These are phyloP conservation scores for Actinomortierella ambigua DNA, from an alignment of 371 early-diverging fungal species.

Conservation along the genomic window DNA sequence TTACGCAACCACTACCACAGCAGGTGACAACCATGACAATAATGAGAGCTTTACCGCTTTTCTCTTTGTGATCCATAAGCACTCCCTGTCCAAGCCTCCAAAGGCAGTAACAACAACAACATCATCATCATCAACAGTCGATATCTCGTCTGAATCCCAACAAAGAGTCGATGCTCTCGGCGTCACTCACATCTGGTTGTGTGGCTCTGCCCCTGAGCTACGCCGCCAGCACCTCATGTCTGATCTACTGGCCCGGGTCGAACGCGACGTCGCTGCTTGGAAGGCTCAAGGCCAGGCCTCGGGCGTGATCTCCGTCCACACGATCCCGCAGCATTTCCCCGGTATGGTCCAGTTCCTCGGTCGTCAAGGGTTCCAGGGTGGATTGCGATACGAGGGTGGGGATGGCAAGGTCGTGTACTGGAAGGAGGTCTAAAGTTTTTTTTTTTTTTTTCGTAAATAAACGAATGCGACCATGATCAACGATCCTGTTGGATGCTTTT, in stretches of 20 bases:
- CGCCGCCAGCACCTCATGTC: slow-evolving; percentile 26
- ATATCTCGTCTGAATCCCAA: slow-evolving; percentile 7
- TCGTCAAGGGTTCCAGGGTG: slow-evolving; percentile 27
- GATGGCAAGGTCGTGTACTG: slow-evolving; percentile 25
- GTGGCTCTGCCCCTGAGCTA: slow-evolving; percentile 29
- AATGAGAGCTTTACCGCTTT: slow-evolving; percentile 26
- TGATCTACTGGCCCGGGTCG: slow-evolving; percentile 15
- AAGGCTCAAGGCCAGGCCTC: slow-evolving; percentile 29
- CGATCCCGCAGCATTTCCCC: slow-evolving; percentile 30
- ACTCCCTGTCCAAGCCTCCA: slow-evolving; percentile 15
- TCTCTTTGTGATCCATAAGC: slow-evolving; percentile 20
- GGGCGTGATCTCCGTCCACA: slow-evolving; percentile 28
- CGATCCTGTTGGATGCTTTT: too few relatives aligned
- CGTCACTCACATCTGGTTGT: slow-evolving; percentile 36
- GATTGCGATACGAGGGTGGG: slow-evolving; percentile 17
- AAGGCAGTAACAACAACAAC: background rate
- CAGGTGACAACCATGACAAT: background rate
- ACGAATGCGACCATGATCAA: too few relatives aligned
- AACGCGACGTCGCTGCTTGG: slow-evolving; percentile 26
- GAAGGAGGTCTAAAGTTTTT: slow-evolving; percentile 15
- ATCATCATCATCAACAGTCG: background rate
- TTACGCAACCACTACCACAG: slow-evolving; percentile 15
- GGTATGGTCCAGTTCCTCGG: slow-evolving; percentile 32
- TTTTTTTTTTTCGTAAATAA: background rate
- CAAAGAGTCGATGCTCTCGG: slow-evolving; percentile 8